A percentile compares a stretch with the other conserved stretches of the same genome.
phyloP scores from a whole-genome alignment of 1,139 yeast species.

The Eremothecium coryli region DNA sequence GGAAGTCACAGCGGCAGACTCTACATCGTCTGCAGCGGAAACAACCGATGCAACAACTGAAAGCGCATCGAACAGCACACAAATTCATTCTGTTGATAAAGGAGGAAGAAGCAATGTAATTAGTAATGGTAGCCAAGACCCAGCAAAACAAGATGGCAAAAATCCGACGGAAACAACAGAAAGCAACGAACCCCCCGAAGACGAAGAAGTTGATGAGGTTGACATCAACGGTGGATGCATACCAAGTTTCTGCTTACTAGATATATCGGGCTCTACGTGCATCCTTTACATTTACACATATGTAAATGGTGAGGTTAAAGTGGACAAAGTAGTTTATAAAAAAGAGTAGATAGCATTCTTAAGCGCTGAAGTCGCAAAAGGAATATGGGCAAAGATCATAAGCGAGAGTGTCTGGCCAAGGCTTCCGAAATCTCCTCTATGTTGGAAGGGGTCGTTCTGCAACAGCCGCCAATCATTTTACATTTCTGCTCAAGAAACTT shows the following conservation, averaged over 20 bases:
- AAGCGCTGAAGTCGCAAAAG: too few species aligned
- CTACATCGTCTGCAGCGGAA: slow-evolving; percentile 1
- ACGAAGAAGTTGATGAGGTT: slow-evolving; percentile 26
- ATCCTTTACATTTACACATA: slow-evolving; percentile 79
- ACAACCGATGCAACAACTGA: neutral
- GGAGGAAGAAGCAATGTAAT: slow-evolving; percentile 3
- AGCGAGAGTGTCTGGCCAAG: neutral
- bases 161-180: slow-evolving; percentile 12
- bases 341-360: slow-evolving; percentile 38
- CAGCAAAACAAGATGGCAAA: slow-evolving; percentile 11
- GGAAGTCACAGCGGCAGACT: neutral
- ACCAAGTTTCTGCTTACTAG: slow-evolving; percentile 88
- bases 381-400: too few species aligned
- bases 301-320: slow-evolving; percentile 76
- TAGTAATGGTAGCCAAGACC: slow-evolving; percentile 9
- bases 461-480: slow-evolving; percentile 15
- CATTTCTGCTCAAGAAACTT: slow-evolving; percentile 7
- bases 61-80: neutral
- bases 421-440: slow-evolving; percentile 7
- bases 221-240: slow-evolving; percentile 38
- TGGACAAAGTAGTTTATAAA: slow-evolving; percentile 77
- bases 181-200: slow-evolving; percentile 16
- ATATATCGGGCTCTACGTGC: slow-evolving; percentile 67
- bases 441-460: slow-evolving; percentile 13
- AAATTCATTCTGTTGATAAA: slow-evolving; percentile 5